A percentile compares a stretch with the other conserved stretches of the same genome.
These are phyloP conservation scores for Leccinum brunneo-olivaceum DNA, from an alignment of 1,284 basidiomycete genomes.

Conservation along the genomic window DNA sequence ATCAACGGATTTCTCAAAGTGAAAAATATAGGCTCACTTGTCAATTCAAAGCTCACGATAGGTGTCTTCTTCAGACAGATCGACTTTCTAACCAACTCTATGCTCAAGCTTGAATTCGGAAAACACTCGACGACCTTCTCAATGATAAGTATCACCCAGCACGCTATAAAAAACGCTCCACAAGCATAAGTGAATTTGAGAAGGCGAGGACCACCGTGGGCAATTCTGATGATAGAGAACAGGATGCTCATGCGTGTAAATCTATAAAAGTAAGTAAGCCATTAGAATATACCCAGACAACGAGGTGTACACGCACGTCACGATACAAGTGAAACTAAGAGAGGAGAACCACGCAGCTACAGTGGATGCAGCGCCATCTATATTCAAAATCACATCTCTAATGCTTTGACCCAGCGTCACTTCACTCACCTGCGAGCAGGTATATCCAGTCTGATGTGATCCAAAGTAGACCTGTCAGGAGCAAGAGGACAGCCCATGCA, in stretches of 20 bases:
- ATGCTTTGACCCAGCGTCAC: too few species aligned
- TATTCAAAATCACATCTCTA: too few species aligned
- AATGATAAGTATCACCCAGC: slow-evolving; percentile 11
- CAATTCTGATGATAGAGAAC: slow-evolving; percentile 20
- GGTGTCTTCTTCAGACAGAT: background rate
- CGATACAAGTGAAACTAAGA: slow-evolving; percentile 10
- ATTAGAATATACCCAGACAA: background rate
- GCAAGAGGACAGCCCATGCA: slow-evolving; percentile 11
- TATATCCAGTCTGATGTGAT: slow-evolving; percentile 13
- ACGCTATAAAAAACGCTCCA: slow-evolving; percentile 7
- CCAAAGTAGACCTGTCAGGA: slow-evolving; percentile 11
- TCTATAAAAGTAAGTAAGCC: slow-evolving; percentile 5
- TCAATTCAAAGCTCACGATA: slow-evolving; percentile 10
- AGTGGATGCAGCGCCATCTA: slow-evolving; percentile 9
- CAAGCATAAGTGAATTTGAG: slow-evolving; percentile 12
- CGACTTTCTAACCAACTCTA: background rate
- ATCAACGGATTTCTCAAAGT: background rate
- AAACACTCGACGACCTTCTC: slow-evolving; percentile 13
- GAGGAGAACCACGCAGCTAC: slow-evolving; percentile 9
- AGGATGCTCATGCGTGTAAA: slow-evolving; percentile 16
- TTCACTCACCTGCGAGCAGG: slow-evolving; percentile 5
- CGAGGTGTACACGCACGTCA: slow-evolving; percentile 7
- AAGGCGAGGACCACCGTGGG: slow-evolving; percentile 5
- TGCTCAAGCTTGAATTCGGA: slow-evolving; percentile 14
- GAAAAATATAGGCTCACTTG: slow-evolving; percentile 8